A percentile compares a stretch with the other conserved stretches of the same genome.
Conservation (phyloP, 164 flowering plant species). For the Tinospora cordifolia region DNA sequence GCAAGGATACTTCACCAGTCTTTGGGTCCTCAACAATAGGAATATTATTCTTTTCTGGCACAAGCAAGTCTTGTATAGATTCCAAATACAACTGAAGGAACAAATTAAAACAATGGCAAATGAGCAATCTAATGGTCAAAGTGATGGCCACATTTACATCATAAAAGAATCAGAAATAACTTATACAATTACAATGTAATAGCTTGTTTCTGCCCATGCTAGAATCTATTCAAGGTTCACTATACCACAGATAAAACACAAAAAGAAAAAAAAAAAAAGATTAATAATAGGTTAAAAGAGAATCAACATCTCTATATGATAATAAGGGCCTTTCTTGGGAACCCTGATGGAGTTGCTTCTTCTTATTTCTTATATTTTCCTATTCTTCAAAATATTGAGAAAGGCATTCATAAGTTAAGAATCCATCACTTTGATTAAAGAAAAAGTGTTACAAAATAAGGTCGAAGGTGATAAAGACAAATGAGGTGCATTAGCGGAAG, state of each 20-base stretch:
- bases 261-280: too few relatives aligned
- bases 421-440: neutral
- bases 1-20: conserved; percentile 74
- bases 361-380: neutral
- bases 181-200: neutral
- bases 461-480: neutral
- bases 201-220: neutral
- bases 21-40: conserved; percentile 70
- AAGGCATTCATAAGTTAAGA: neutral
- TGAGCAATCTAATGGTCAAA: conserved; percentile 2
- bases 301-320: neutral
- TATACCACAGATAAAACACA: neutral
- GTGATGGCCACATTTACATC: neutral
- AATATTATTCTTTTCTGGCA: conserved; percentile 71
- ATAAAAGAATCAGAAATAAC: neutral
- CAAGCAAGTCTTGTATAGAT: conserved; percentile 76
- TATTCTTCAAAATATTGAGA: neutral
- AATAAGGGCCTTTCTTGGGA: neutral
- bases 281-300: neutral
- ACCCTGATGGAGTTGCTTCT: neutral
- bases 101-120: conserved; percentile 10
- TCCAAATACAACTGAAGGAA: conserved; percentile 73
- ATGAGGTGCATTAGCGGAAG: neutral
- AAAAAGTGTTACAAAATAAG: neutral
- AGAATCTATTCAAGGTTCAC: neutral